These are phyloP conservation scores for Nidula niveotomentosa DNA, from an alignment of 1,284 basidiomycete species.

Conservation along the genomic window DNA sequence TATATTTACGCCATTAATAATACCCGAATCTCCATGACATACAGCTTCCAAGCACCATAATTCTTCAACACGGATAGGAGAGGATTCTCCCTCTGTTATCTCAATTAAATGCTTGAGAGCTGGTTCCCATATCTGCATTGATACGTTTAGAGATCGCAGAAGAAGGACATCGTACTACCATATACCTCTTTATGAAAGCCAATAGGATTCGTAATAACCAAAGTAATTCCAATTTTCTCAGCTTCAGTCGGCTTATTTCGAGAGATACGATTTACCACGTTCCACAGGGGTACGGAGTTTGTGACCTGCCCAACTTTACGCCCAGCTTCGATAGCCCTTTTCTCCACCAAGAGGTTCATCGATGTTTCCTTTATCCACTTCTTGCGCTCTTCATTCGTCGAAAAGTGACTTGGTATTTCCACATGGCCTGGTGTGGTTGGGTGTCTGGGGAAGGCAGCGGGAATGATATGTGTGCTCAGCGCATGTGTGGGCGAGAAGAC, in stretches of 20 bases:
- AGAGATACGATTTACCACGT: slow-evolving; percentile 13
- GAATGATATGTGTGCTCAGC: slow-evolving; percentile 16
- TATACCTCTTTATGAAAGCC: slow-evolving; percentile 23
- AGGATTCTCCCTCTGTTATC: slow-evolving; percentile 13
- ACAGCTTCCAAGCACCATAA: slow-evolving; percentile 20
- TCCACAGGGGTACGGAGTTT: slow-evolving; percentile 15
- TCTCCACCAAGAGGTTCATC: slow-evolving; percentile 12
- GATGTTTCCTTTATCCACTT: slow-evolving; percentile 12
- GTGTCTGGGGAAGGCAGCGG: slow-evolving; percentile 17
- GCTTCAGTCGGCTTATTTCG: slow-evolving; percentile 9
- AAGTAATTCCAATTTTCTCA: slow-evolving; percentile 14
- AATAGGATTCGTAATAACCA: slow-evolving; percentile 18
- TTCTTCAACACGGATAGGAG: slow-evolving; percentile 16
- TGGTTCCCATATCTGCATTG: slow-evolving; percentile 18
- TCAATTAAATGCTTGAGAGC: slow-evolving; percentile 16
- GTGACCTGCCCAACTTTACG: slow-evolving; percentile 8
- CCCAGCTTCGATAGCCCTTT: slow-evolving; percentile 9
- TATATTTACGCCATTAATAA: slow-evolving; percentile 15
- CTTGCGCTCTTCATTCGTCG: slow-evolving; percentile 12
- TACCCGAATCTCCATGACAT: slow-evolving; percentile 19
- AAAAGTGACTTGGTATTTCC: slow-evolving; percentile 11
- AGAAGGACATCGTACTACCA: background rate
- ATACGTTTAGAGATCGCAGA: background rate
- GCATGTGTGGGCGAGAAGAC: slow-evolving; percentile 14
- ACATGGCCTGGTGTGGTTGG: slow-evolving; percentile 12